Base-by-base conservation (phyloP, 2,329 filamentous ascomycete species). In the Botrytis deweyae region DNA sequence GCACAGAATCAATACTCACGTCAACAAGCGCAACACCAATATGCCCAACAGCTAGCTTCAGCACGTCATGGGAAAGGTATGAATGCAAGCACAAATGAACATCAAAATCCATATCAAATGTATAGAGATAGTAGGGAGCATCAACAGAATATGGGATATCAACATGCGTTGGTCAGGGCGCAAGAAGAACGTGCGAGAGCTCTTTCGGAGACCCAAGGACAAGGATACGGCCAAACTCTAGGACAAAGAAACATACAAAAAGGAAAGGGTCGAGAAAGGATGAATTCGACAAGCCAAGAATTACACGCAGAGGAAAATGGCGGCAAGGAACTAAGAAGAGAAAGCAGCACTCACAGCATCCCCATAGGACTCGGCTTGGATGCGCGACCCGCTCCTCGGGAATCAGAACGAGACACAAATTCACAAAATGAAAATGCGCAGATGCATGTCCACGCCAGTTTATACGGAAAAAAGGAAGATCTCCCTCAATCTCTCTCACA, bases 61-160 rank as follows among this genome's bases (percentile, higher is more conserved):
- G 36, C 36, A 1, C 66, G 36, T 1, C 25, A n/a, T 0, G 22
- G 16, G 49, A 55, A 58, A n/a, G 36, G 36, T 3, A 42, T 18
- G 18, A 29, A 58, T 25, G 36, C 9, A 29, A 25, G 36, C 3
- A n/a, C n/a, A 9, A 8, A 16, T 20, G 44, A 58, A 42, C 14
- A 58, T 16, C 49, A 68, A 42, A 58, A 68, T 22, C 36, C 66
- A 58, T 58, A 68, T 58, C 66, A 42, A 5, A 58, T 68, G 36
- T 68, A 68, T 9, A n/a, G 25, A 10, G 25, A 42, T 5, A 68
- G 36, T 16, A 40, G 36, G 18, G 66, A 68, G 29, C 66, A 68
- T 42, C 66, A 68, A 4, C 66, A 68, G 10, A 68, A 68, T 4
- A 68, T 58, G 49, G 65, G 36, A 58, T 68, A 58, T 22, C 66